Evolutionary conservation across 2,329 filamentous ascomycete species (phyloP), one percentile per base, ranked within the genome.

Genomic region (Fusarium cicatricum): DNA sequence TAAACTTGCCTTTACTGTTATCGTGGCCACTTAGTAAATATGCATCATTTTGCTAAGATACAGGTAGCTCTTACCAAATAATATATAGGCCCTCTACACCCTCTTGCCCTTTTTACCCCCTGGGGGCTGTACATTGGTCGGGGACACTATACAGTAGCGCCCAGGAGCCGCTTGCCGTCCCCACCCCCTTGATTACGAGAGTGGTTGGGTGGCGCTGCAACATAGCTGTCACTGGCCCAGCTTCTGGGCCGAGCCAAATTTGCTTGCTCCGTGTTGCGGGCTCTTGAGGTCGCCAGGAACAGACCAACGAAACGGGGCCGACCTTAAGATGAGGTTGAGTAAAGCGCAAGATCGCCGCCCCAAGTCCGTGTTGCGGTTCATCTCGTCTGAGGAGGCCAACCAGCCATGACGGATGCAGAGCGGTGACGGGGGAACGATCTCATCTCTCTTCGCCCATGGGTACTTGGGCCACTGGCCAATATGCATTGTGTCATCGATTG

Each of bases 161-260:
- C 46, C 44, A 31, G 34, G 47, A 54, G 54, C 48, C 39, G 54
- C 53, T 56, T 29, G 52, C 21, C 42, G 40, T 43, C 39, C 44
- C 56, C 59, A 60, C 64, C 44, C 49, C 34, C 52, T 42, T 59
- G 64, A 62, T 62, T 64, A 48, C 45, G 54, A 58, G 58, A 50
- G 55, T 66, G 41, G 16, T 47, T 49, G 49, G 46, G 62, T 68
- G 65, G 65, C 65, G 65, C 37, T 32, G 37, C 23, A 45, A 23
- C 12, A 21, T 29, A 28, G 47, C 32, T 54, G 23, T 48, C 21
- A 68, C 58, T 68, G 65, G 63, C 34, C 31, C 37, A 52, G 39
- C 33, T 11, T 29, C 8, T 31, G 21, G 44, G 28, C 32, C 28
- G 43, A 32, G 42, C 32, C 47, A 51, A 66, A 59, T 52, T 66